Base-by-base conservation (phyloP, 768 basidiomycete species). In the Lactarius quietus region DNA sequence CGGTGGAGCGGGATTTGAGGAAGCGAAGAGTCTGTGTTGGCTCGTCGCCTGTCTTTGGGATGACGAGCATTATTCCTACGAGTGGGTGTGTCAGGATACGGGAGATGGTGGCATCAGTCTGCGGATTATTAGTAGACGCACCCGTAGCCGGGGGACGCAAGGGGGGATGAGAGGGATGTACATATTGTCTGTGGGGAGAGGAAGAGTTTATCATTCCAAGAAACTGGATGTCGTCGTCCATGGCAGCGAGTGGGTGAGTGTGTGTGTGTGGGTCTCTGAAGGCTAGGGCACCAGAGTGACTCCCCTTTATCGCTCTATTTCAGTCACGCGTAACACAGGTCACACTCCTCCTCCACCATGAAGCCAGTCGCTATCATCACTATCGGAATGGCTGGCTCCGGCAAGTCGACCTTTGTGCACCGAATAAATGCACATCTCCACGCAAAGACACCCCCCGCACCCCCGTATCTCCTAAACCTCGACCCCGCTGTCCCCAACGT, bases 351-450 rank as follows among this genome's bases (percentile, higher is more conserved):
- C n/a, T 61, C 39, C 29, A 45, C 45, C 39, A 26, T 23, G 41
- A 76, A 86, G 71, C 92, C 94, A 1, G 82, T 88, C 8, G 86
- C 90, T 6, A 92, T 97, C 60, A 87, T 97, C 69, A 88, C 91
- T 48, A 95, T 97, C 67, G 95, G 95, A 26, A 96, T 96, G 93
- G 95, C 95, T 0, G 95, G 95, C 6, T 93, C 93, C 3, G 96
- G 96, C 66, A 98, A 98, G 79, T 98, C 97, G 7, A 98, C 96
- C 3, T 92, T 99, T 74, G 92, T 99, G 23, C 93, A 97, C 70
- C 86, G 93, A 38, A 88, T 98, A 63, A 98, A 96, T 75, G 90
- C 95, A 17, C 85, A 98, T 78, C 79, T 98, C 55, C 92, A 96
- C 77, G 82, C 88, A 0, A 76, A 78, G 51, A 74, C 86, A 64